Base-by-base conservation (phyloP, 257 asterid species). In the Eucommia ulmoides region DNA sequence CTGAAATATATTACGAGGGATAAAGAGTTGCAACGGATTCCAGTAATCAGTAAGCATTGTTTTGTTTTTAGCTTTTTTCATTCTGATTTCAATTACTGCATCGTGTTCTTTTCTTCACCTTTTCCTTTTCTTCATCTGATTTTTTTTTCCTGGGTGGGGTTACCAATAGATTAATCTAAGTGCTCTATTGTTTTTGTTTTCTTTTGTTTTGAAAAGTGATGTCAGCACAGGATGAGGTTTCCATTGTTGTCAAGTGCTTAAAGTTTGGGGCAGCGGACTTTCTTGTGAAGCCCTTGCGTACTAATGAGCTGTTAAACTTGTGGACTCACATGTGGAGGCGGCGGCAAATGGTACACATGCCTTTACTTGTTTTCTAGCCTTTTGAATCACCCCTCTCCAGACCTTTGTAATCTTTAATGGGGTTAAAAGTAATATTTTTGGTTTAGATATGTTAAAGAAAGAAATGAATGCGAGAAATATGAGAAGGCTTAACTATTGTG, bases 311-410 rank as follows among this genome's bases (percentile, higher is more conserved):
- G 33, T 63, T 91, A 78, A 91, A 86, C 80, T 74, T 91, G 88
- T 91, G 98, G 98, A 91, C 96, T 52, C 99, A 91, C 76, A 83
- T 91, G 96, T 91, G 99, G 99, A 86, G 96, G 71, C 72, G 95
- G 64, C 61, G 99, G 75, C 71, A 86, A 68, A 81, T 76, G 79
- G 99, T 63, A 83, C 47, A 12, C 12, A 12, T 7, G 8, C 7
- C 12, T 7, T 29, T 29, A 7, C 38, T 29, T 29, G 7, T 29
- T 29, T 7, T 12, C 38, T 12, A 29, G 7, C 38, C 7, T 29
- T 29, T 29, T 5, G 12, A 29, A 29, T 29, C 8, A 29, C 8
- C 12, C 38, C 12, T 29, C 38, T 29, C 7, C 12, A 7, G 12
- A 29, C 7, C 12, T n/a, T n/a, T n/a, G n/a, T n/a, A n/a, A n/a